Percentiles rank a stretch among this genome's conserved stretches.
These are phyloP conservation scores for Lactarius pseudohatsudake DNA, from an alignment of 768 basidiomycete genomes.

Conservation along the genomic window DNA sequence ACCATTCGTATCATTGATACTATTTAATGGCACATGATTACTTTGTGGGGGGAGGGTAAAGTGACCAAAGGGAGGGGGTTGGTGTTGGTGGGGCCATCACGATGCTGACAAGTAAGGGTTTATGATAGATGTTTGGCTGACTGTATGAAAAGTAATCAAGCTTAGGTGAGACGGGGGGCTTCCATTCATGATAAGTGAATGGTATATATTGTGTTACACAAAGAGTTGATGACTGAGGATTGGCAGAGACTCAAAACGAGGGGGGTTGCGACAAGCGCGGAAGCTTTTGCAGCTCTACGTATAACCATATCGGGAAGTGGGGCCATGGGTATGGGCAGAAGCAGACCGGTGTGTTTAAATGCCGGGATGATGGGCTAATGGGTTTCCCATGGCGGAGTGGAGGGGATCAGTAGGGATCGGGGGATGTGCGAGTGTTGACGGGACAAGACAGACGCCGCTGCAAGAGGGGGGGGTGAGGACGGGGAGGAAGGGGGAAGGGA, in stretches of 20 bases:
- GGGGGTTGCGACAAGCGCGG: conserved; percentile 29
- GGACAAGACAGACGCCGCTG: conserved; percentile 20
- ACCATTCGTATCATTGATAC: not conserved
- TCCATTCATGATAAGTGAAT: conserved; percentile 26
- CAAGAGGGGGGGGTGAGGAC: not conserved
- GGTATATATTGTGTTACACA: conserved; percentile 17
- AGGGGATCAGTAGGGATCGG: conserved; percentile 8
- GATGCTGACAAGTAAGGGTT: conserved; percentile 3
- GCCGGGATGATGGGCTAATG: conserved; percentile 13
- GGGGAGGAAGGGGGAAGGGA: not conserved
- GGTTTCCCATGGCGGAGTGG: not conserved
- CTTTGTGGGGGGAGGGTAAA: not conserved
- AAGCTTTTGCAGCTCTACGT: conserved; percentile 20
- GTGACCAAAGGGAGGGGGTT: not conserved
- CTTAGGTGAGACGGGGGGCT: conserved; percentile 15
- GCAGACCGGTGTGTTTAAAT: conserved; percentile 21
- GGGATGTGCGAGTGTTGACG: conserved; percentile 12
- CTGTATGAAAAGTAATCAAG: conserved; percentile 15
- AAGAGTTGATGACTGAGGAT: conserved; percentile 24
- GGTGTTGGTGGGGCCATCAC: not conserved
- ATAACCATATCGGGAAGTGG: conserved; percentile 28
- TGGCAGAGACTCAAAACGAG: conserved; percentile 23
- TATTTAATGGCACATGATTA: not conserved
- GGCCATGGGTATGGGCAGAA: conserved; percentile 16
- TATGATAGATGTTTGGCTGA: conserved; percentile 7